Evolutionary conservation across 2,329 filamentous ascomycete species (phyloP), one percentile per base, ranked within the genome.

Genomic region (Diaporthe eres): DNA sequence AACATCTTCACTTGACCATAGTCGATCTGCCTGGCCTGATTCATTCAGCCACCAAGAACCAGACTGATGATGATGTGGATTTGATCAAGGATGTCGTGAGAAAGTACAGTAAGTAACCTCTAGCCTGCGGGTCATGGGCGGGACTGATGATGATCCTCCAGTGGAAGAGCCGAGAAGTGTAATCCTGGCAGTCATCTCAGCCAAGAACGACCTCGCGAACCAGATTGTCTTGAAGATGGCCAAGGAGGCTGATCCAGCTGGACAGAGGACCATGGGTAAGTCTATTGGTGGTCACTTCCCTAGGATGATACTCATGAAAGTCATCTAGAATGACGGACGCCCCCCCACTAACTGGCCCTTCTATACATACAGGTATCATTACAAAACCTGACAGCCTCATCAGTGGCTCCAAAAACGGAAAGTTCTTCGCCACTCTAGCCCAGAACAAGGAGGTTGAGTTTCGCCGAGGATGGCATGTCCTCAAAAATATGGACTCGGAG

Each of bases 1-100:
- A 85, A 15, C 82, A 84, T 12, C 86, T 85, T 19, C 87, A 90
- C n/a, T 83, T 92, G 31, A 92, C 90, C 0, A 85, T 92, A 25
- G 88, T 92, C 15, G 90, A 92, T 79, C 82, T 92, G 3, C 90
- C 90, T 0, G 90, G 90, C 1, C 82, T 92, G 28, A 88, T 89
- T 67, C 85, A 88, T 57, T 85, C 84, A 0, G 81, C 85, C 28
- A 87, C 84, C 4, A 85, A 86, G 44, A 80, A 84, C 2, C 86
- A 90, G 74, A 85, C 85, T 4, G 57, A 53, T 12, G 57, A 80
- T 1, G 87, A 88, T 65, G 84, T 86, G 3, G 79, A 85, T 6
- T 77, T 87, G 4, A 87, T 92, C 25, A 77, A 82, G n/a, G 81
- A 86, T 0, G 82, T 92, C 9, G 87, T 90, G 3, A 80, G 86